Conservation (phyloP, 164 flowering plant genomes). For the Euptelea pleiosperma region DNA sequence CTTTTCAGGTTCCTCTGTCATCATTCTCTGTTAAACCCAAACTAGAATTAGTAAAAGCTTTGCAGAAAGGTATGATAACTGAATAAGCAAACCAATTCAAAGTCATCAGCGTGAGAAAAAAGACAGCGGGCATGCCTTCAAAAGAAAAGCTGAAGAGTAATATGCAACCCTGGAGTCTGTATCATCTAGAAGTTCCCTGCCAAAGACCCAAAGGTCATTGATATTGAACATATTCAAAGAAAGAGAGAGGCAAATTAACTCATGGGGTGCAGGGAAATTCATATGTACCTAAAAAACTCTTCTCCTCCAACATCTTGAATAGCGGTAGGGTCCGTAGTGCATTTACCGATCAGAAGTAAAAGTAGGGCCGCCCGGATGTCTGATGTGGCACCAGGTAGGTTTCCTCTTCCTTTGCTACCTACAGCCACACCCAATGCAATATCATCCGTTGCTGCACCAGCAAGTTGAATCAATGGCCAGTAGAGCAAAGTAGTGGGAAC, state of each 20-base stretch:
- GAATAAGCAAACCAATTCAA: neutral
- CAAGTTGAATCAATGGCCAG: slow-evolving; percentile 99
- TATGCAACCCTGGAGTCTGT: slow-evolving; percentile 97
- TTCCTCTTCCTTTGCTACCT: slow-evolving; percentile 98
- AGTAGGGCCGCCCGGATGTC: slow-evolving; percentile 93
- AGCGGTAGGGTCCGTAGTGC: slow-evolving; percentile 83
- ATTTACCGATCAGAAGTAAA: slow-evolving; percentile 89
- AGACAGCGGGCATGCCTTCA: slow-evolving; percentile 61
- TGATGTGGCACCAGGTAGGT: slow-evolving; percentile 90
- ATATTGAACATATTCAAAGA: slow-evolving; percentile 5
- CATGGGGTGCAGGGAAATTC: neutral
- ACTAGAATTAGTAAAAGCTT: slow-evolving; percentile 11
- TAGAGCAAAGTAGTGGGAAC: slow-evolving; percentile 83
- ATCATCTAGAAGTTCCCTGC: slow-evolving; percentile 91
- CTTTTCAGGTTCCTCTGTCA: slow-evolving; percentile 91
- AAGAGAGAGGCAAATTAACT: neutral
- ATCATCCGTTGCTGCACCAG: slow-evolving; percentile 94
- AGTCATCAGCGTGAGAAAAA: neutral
- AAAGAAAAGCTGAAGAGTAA: slow-evolving; percentile 90
- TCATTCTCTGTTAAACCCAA: slow-evolving; percentile 74
- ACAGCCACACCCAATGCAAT: slow-evolving; percentile 94
- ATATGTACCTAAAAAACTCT: slow-evolving; percentile 76
- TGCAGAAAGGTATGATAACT: slow-evolving; percentile 2
- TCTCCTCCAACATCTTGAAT: slow-evolving; percentile 88
- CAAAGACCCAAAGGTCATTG: slow-evolving; percentile 10